Evolutionary conservation across 208 protist species (phyloP).

Genomic region (Spongospora subterranea): DNA sequence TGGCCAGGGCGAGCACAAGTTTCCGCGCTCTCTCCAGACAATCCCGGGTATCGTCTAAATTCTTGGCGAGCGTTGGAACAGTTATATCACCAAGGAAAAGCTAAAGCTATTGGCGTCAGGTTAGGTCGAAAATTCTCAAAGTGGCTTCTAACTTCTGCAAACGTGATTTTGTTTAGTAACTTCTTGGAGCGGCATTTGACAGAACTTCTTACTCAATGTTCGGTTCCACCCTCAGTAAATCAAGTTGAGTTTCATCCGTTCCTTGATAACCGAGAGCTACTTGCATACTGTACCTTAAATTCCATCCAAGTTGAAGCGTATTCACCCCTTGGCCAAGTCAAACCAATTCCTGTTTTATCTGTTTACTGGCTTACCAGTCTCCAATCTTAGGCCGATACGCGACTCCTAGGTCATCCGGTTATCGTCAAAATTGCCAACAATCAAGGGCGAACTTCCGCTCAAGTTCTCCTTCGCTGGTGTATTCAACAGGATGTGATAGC

Average conservation of each 20-base stretch:
- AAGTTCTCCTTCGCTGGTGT: slow-evolving; percentile 70
- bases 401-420: background rate
- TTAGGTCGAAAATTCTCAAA: background rate
- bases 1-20: background rate
- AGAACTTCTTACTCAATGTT: background rate
- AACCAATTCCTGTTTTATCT: background rate
- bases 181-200: background rate
- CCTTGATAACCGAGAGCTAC: background rate
- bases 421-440: slow-evolving; percentile 58
- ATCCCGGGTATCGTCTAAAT: background rate
- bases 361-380: background rate
- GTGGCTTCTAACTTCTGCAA: background rate
- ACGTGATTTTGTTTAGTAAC: background rate
- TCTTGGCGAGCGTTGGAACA: background rate
- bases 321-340: background rate
- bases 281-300: background rate
- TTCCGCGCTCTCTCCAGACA: background rate
- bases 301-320: background rate
- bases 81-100: background rate
- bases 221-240: background rate
- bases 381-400: background rate
- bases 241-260: background rate
- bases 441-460: slow-evolving; percentile 59
- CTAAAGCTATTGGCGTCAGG: background rate
- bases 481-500: slow-evolving; percentile 68